Conservation (phyloP, 2,329 filamentous ascomycete genomes). For the Arthroderma sp. region DNA sequence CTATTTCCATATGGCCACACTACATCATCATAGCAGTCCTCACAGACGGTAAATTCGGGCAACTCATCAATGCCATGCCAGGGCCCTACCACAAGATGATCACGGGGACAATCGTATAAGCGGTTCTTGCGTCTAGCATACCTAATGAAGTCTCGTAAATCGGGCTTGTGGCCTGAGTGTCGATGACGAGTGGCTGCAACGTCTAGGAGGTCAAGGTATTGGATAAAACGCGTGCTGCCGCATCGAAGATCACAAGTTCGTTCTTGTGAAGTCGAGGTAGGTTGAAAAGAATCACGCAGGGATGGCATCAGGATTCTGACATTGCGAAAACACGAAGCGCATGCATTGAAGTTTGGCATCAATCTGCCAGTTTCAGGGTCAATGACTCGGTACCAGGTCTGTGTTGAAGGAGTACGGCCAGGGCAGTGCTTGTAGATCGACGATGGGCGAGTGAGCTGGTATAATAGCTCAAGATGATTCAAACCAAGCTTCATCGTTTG, state of each 20-base stretch:
- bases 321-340: constrained; percentile 59
- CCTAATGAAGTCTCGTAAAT: constrained; percentile 52
- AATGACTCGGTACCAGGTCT: constrained; percentile 63
- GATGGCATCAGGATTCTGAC: constrained; percentile 63
- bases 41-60: constrained; percentile 70
- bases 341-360: constrained; percentile 62
- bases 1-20: constrained; percentile 54
- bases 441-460: constrained; percentile 53
- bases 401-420: constrained; percentile 43
- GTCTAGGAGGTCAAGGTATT: constrained; percentile 47
- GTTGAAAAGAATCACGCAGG: constrained; percentile 52
- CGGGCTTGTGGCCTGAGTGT: constrained; percentile 26
- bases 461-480: constrained; percentile 56
- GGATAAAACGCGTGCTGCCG: constrained; percentile 43
- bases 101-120: constrained; percentile 52
- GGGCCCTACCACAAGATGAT: constrained; percentile 49
- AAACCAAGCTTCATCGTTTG: constrained; percentile 60
- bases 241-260: constrained; percentile 60
- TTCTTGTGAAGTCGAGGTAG: constrained; percentile 36
- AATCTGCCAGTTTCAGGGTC: constrained; percentile 54
- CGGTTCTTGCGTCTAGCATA: constrained; percentile 49
- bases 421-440: constrained; percentile 47
- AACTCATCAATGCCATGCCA: constrained; percentile 72
- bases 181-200: constrained; percentile 37
- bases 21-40: constrained; percentile 71